Evolutionary conservation across 371 early-diverging fungal genomes (phyloP), one percentile per base, ranked within the genome.

Genomic region (Apophysomyces ossiformis): DNA sequence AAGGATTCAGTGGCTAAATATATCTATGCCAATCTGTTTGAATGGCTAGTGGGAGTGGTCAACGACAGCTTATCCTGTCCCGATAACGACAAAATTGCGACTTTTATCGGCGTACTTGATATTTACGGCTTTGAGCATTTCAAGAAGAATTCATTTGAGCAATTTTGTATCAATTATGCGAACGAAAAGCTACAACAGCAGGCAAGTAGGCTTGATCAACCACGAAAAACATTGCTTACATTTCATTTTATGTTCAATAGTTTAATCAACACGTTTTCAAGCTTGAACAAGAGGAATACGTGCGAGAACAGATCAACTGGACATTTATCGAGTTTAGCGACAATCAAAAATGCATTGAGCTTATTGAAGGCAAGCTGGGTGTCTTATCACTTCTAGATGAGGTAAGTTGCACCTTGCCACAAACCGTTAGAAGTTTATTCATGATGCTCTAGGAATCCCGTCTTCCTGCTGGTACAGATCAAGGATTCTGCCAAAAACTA

Each of bases 121-220:
- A 92, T 96, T 81, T 93, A 94, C 74, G 94, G 98, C 63, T 94
- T 95, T 83, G 94, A 93, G 82, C 96, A 97, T 69, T 97, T 97
- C 75, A 85, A 94, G 78, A 90, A 88, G 79, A 99, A 99, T 84
- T 93, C 95, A 9, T 99, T 98, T 75, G 99, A 99, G 76, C 98
- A 99, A 83, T 94, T 99, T 73, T 96, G 97, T 82, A 96, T 98
- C 79, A 99, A 95, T 86, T 98, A 90, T 79, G 96, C 96, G 66
- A 97, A 93, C 79, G 97, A 92, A 75, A 96, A 95, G 81, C 79
- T 97, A 59, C 96, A 99, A 81, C 98, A 99, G 73, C 94, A 83
- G 65, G 71, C 67, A 64, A 64, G 4, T 47, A 15, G 16, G 16
- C n/a, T 47, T 18, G n/a, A 2, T 26, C 32, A 26, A 26, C 32